Evolutionary conservation across 495 filamentous ascomycete species (phyloP).

Genomic region (Mycothermus thermophilus): DNA sequence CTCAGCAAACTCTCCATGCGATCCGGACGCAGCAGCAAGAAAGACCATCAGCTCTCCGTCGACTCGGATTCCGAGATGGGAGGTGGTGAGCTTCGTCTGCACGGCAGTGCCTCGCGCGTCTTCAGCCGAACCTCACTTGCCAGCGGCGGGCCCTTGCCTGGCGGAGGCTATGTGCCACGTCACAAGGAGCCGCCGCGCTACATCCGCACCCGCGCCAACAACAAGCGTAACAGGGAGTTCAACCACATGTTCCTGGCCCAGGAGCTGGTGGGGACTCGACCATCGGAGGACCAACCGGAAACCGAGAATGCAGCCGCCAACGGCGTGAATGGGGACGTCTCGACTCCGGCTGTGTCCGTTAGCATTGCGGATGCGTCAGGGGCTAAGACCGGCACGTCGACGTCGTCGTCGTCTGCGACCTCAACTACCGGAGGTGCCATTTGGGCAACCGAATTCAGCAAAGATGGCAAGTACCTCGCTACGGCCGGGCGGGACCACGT

Average conservation of each 20-base stretch:
- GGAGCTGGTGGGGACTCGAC: slow-evolving; percentile 48
- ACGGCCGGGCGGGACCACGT: slow-evolving; percentile 77
- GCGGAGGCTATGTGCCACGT: slow-evolving; percentile 67
- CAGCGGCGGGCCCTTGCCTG: slow-evolving; percentile 57
- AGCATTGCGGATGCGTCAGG: slow-evolving; percentile 27
- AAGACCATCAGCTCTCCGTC: slow-evolving; percentile 35
- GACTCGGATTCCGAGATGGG: slow-evolving; percentile 62
- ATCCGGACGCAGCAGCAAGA: slow-evolving; percentile 55
- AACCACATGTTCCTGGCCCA: slow-evolving; percentile 83
- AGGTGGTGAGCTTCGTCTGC: slow-evolving; percentile 51
- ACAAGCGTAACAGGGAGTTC: slow-evolving; percentile 77
- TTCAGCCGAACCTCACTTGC: slow-evolving; percentile 38
- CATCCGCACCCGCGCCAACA: slow-evolving; percentile 65
- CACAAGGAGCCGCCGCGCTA: slow-evolving; percentile 86
- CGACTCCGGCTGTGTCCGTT: slow-evolving; percentile 22
- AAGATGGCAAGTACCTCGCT: slow-evolving; percentile 82
- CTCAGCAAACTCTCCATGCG: slow-evolving; percentile 69
- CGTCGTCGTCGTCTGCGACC: too few relatives aligned
- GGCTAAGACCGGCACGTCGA: slow-evolving; percentile 17
- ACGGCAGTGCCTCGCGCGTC: slow-evolving; percentile 68
- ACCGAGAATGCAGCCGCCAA: too few relatives aligned
- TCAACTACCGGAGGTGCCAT: slow-evolving; percentile 52
- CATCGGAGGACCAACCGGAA: slow-evolving; percentile 5
- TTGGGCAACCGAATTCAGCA: slow-evolving; percentile 88
- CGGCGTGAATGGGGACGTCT: slow-evolving; percentile 2